Evolutionary conservation across 306 rosid genomes (phyloP), one percentile per base, ranked within the genome.

Genomic region (Gleditsia sinensis): DNA sequence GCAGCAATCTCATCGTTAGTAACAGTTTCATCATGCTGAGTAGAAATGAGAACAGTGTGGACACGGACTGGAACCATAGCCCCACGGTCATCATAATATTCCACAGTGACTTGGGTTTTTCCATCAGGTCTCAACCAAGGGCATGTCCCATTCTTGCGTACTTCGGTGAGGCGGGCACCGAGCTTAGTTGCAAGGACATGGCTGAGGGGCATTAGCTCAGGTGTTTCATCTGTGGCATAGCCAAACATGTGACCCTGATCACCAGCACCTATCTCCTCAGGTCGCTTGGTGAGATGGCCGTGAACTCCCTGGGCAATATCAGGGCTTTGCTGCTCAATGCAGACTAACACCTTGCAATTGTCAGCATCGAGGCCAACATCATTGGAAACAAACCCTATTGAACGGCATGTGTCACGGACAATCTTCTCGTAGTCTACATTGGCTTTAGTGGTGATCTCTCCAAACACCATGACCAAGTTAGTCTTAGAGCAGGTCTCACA

Each of bases 241-340:
- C 91, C 91, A 80, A 87, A 87, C 91, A 87, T 87, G 82, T 82
- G 91, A 76, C 91, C 89, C 53, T 85, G 89, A 55, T 88, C 92
- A 17, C 89, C 92, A 0, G 88, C 92, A 46, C 92, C 92, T 39
- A 88, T 79, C 32, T 88, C 92, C 80, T 88, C 89, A 16, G 92
- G 88, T 39, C 63, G 66, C 70, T 83, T 88, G 36, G 88, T 88
- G 58, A 88, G 87, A 51, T 88, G 83, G 37, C 92, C 89, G 23
- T 88, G 89, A 30, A 88, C 89, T 19, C 88, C 86, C 59, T 85
- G 85, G 0, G 88, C 89, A 69, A 88, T 88, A 54, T 88, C 89
- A 72, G 89, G 89, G 69, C 92, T 87, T 69, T 87, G 92, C 43
- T 83, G 84, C 74, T 88, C 92, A 16, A 88, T 75, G 82, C 82